phyloP scores from a whole-genome alignment of 176 grass and related monocot species.

The Dactylis glomerata region DNA sequence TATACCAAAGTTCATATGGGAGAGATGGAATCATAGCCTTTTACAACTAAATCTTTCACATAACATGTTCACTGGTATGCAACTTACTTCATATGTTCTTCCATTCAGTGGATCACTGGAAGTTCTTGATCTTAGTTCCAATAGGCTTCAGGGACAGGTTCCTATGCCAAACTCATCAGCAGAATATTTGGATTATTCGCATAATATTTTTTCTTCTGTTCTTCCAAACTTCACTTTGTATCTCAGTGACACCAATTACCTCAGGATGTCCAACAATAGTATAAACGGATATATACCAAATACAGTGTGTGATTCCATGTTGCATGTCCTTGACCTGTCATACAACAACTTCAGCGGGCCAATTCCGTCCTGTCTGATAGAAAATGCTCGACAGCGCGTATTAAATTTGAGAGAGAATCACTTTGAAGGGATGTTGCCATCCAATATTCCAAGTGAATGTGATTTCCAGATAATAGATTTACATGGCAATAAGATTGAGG shows the following conservation, averaged over 20 bases:
- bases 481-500: constrained; percentile 24
- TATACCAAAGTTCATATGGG: constrained; percentile 34
- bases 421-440: constrained; percentile 2
- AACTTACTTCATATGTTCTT: not conserved
- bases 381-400: not conserved
- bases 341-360: constrained; percentile 28
- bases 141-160: not conserved
- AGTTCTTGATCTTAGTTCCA: constrained; percentile 17
- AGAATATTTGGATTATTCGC: not conserved
- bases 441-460: not conserved
- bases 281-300: constrained; percentile 3
- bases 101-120: fast-evolving
- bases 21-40: not conserved
- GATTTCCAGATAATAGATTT: constrained; percentile 1
- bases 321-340: not conserved
- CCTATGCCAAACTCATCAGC: not conserved
- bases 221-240: not conserved
- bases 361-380: not conserved
- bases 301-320: not conserved
- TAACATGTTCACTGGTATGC: not conserved
- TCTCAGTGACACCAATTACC: fast-evolving
- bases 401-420: constrained; percentile 36
- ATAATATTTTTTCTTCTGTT: not conserved
- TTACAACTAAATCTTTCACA: not conserved
- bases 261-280: constrained; percentile 25